phyloP scores from a whole-genome alignment of 768 basidiomycete species.

The Kwoniella sp. region DNA sequence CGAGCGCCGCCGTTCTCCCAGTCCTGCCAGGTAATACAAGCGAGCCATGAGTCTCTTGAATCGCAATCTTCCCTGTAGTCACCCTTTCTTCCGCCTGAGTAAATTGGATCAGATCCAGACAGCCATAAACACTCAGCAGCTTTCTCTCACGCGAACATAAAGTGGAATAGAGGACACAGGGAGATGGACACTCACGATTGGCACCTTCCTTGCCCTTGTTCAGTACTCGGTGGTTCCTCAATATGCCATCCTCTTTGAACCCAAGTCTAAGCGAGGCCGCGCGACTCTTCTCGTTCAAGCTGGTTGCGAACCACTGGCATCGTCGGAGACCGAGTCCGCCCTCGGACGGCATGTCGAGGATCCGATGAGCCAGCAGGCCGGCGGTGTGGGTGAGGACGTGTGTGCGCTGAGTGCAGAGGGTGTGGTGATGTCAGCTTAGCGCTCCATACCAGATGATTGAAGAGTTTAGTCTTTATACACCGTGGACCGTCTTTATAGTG shows the following conservation, averaged over 20 bases:
- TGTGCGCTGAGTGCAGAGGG: conserved; percentile 36
- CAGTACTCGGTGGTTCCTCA: conserved; percentile 22
- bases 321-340: conserved; percentile 34
- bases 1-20: conserved; percentile 35
- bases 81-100: conserved; percentile 31
- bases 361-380: conserved; percentile 34
- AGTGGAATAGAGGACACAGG: not conserved
- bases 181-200: conserved; percentile 30
- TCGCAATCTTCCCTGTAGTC: conserved; percentile 28
- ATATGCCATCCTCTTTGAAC: conserved; percentile 30
- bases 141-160: too few species aligned
- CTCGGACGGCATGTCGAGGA: conserved; percentile 29
- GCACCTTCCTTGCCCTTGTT: conserved; percentile 18
- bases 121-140: too few species aligned
- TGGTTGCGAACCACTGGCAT: conserved; percentile 39
- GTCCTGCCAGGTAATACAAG: conserved; percentile 40
- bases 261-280: conserved; percentile 33
- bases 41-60: conserved; percentile 45
- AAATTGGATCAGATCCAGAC: too few species aligned
- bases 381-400: conserved; percentile 41
- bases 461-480: too few species aligned
- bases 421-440: too few species aligned
- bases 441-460: too few species aligned
- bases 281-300: conserved; percentile 29
- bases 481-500: too few species aligned